Conservation (phyloP, 257 asterid species). For the Galeopsis tetrahit region DNA sequence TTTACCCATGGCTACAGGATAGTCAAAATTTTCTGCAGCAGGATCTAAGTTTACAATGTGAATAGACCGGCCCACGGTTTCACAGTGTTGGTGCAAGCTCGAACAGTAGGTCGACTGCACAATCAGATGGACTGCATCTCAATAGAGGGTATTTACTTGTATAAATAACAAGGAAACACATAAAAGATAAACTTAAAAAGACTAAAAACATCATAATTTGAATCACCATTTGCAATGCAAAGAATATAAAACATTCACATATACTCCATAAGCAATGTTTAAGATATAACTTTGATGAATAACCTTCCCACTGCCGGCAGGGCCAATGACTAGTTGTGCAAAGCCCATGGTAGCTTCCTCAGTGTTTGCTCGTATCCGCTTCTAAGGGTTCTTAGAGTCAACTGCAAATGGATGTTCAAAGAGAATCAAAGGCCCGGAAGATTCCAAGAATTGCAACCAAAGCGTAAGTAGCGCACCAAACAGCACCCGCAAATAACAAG, state of each 20-base stretch:
- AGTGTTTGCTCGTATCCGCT: constrained; percentile 33
- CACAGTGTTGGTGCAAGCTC: constrained; percentile 79
- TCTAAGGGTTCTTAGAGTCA: constrained; percentile 28
- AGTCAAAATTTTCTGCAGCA: constrained; percentile 94
- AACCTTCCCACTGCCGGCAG: constrained; percentile 99
- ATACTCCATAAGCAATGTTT: not conserved
- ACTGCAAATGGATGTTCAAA: constrained; percentile 41
- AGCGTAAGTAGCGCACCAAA: constrained; percentile 80
- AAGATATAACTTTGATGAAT: constrained; percentile 24
- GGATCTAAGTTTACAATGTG: constrained; percentile 93
- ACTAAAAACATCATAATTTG: not conserved
- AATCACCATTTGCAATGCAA: not conserved
- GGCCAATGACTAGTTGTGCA: constrained; percentile 97
- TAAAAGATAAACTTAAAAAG: constrained; percentile 1
- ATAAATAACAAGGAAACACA: not conserved
- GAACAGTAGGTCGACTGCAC: constrained; percentile 95
- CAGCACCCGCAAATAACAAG: constrained; percentile 65
- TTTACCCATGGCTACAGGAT: constrained; percentile 97
- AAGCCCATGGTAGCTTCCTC: constrained; percentile 68
- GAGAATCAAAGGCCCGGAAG: constrained; percentile 52
- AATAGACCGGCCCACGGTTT: constrained; percentile 74
- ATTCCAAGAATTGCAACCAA: constrained; percentile 72
- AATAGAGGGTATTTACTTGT: constrained; percentile 3
- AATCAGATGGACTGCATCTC: constrained; percentile 25
- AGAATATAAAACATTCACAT: not conserved